phyloP scores from a whole-genome alignment of 768 basidiomycete species.

The Tricholoma terreum region DNA sequence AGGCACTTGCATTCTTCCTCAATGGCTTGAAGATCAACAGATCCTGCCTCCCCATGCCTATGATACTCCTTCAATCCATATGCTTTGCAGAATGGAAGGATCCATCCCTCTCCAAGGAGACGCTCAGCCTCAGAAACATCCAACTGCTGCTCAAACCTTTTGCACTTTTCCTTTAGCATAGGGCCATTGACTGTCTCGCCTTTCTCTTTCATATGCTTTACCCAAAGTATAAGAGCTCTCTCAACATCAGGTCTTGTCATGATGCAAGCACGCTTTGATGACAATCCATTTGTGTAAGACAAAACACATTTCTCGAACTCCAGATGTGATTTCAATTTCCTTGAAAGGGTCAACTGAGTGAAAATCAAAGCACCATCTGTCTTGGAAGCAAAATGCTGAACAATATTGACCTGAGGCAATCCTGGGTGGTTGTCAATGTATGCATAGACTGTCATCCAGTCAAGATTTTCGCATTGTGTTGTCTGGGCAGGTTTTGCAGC shows the following conservation, averaged over 20 bases:
- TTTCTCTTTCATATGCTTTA: conserved; percentile 25
- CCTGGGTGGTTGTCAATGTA: background rate
- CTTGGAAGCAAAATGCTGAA: conserved; percentile 13
- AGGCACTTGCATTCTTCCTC: conserved; percentile 15
- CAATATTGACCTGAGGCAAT: conserved; percentile 17
- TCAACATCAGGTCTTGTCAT: too few species aligned
- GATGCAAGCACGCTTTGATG: conserved; percentile 24
- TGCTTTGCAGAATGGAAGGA: too few species aligned
- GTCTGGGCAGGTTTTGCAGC: too few species aligned
- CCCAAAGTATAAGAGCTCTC: too few species aligned
- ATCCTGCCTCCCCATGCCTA: too few species aligned
- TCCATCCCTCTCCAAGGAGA: conserved; percentile 21
- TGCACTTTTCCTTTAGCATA: conserved; percentile 25
- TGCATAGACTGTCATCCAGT: background rate
- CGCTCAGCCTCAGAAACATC: conserved; percentile 25
- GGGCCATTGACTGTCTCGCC: conserved; percentile 18
- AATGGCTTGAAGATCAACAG: background rate
- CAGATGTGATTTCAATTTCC: too few species aligned
- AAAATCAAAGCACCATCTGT: conserved; percentile 20
- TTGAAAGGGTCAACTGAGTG: conserved; percentile 18
- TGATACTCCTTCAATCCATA: conserved; percentile 9
- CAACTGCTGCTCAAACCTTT: conserved; percentile 22
- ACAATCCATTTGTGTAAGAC: conserved; percentile 23
- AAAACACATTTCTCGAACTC: conserved; percentile 9
- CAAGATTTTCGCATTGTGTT: too few species aligned